These are phyloP conservation scores for Podaxis pistillaris DNA, from an alignment of 768 basidiomycete genomes.

Conservation along the genomic window DNA sequence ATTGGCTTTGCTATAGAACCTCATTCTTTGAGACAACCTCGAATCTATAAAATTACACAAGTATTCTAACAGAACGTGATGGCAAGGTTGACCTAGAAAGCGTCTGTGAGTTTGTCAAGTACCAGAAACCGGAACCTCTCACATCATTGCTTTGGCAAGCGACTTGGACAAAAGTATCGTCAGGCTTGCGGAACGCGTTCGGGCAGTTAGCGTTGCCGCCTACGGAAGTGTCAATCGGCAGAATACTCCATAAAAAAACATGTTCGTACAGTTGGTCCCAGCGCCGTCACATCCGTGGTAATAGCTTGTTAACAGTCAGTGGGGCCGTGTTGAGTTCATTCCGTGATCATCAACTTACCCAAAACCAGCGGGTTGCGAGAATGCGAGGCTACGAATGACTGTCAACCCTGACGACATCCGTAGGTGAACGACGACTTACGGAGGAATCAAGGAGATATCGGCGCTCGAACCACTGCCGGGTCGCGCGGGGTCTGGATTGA, in stretches of 20 bases:
- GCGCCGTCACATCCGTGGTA: conserved; percentile 41
- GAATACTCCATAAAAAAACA: not conserved
- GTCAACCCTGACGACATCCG: not conserved
- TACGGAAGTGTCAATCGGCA: conserved; percentile 16
- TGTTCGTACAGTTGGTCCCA: conserved; percentile 40
- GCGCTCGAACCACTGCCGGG: conserved; percentile 19
- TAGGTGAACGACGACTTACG: conserved; percentile 26
- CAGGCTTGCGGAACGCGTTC: conserved; percentile 35
- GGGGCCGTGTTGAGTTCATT: not conserved
- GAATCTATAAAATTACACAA: not conserved
- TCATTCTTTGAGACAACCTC: not conserved
- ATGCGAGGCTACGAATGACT: conserved; percentile 28
- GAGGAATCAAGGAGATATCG: conserved; percentile 32
- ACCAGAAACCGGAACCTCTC: conserved; percentile 13
- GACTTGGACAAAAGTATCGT: conserved; percentile 37
- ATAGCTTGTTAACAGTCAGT: conserved; percentile 27
- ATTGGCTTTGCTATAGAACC: not conserved
- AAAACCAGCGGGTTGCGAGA: conserved; percentile 40
- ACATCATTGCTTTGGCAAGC: conserved; percentile 36
- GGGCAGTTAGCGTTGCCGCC: conserved; percentile 33
- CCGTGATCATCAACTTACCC: conserved; percentile 23
- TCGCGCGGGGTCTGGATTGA: conserved; percentile 18
- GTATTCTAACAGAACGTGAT: conserved; percentile 31
- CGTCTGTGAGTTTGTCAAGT: not conserved
- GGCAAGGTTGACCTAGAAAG: conserved; percentile 30